These are phyloP conservation scores for Citrullus mucosospermus DNA, from an alignment of 306 rosid species.

Conservation along the genomic window DNA sequence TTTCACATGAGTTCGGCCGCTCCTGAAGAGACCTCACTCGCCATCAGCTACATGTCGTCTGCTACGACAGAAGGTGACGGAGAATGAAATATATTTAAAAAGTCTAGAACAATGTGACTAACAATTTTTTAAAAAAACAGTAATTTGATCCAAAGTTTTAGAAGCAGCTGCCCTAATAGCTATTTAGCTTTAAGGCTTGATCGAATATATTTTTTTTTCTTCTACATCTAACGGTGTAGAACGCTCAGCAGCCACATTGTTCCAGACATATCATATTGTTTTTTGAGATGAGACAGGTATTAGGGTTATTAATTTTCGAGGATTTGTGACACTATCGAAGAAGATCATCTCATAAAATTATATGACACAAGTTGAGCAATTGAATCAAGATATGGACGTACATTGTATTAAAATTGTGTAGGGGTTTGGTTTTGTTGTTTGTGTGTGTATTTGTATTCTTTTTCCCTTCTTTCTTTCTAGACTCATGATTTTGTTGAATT, in stretches of 20 bases:
- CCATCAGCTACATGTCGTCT: conserved; percentile 70
- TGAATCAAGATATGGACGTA: neutral
- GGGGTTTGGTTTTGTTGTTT: neutral
- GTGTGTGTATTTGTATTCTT: neutral
- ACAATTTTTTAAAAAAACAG: neutral
- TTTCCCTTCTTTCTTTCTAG: neutral
- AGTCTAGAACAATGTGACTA: too few species aligned
- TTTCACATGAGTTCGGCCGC: conserved; percentile 27
- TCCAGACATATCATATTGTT: neutral
- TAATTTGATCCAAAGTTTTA: neutral
- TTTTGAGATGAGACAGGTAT: neutral
- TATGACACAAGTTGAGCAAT: neutral
- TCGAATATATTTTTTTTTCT: too few species aligned
- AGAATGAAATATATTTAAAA: conserved; percentile 10
- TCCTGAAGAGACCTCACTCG: conserved; percentile 65
- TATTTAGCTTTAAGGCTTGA: too few species aligned
- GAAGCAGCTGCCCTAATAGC: too few species aligned
- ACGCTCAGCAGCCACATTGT: neutral
- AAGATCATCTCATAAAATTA: neutral
- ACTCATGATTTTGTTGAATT: conserved; percentile 1
- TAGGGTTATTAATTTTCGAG: neutral
- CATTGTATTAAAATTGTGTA: neutral
- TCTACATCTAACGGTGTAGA: too few species aligned
- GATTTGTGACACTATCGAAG: neutral
- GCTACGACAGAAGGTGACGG: conserved; percentile 74